Evolutionary conservation across 768 basidiomycete genomes (phyloP), one percentile per base, ranked within the genome.

Genomic region (Trametes cinnabarina): DNA sequence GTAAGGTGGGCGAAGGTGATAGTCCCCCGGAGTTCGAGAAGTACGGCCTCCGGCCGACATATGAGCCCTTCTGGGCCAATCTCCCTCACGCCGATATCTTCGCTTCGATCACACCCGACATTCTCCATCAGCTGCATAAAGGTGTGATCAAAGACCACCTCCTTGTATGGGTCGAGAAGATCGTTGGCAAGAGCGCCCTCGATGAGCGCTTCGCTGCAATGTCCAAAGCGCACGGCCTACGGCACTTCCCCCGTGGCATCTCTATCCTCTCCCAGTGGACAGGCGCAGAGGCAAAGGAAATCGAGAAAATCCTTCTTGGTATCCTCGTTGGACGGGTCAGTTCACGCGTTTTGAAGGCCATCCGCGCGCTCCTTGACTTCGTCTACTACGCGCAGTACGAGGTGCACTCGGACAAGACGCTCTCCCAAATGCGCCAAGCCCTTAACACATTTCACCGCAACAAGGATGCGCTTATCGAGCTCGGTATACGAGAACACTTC

Each of bases 101-200:
- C 60, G 2, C 32, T 0, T 68, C 50, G 30, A 62, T 80, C 43
- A 76, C 72, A 0, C 70, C 73, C 19, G 65, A 77, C 66, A 32
- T 78, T 17, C 72, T 80, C 19, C 79, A 82, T 51, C 76, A 79
- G 54, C 67, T 80, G 0, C 71, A 80, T 63, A 74, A 80, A 60
- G 77, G 79, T 0, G 59, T 78, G 4, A 74, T 79, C 66, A 76
- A 76, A 35, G 63, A 66, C 40, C 74, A 78, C 46, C 77, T 79
- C 42, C 46, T 79, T 11, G 60, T 69, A 2, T 70, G 66, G n/a
- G 79, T 77, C 76, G 67, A 64, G 14, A 61, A 63, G n/a, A 12
- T 35, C 19, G 10, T 39, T 17, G 56, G 60, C 20, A 35, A 42
- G 17, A 14, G 28, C 2, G 65, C 63, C 26, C 37, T 68, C 15